Evolutionary conservation across 805 yeast genomes (phyloP), one percentile per base, ranked within the genome.

Genomic region (Naumovozyma baii): DNA sequence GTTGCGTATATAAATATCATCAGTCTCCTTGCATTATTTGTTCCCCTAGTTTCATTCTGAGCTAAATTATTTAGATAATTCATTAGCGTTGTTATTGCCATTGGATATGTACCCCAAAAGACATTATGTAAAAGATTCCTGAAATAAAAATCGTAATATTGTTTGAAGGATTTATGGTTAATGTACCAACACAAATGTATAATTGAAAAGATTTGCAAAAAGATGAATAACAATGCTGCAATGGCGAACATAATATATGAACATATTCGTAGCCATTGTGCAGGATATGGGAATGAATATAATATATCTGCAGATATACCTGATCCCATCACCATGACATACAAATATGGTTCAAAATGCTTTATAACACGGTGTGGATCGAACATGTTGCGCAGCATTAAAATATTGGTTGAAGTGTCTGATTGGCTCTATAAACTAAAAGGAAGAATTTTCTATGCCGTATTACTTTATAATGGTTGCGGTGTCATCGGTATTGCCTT

Each of bases 261-360:
- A 39, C 77, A 63, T 2, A 69, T 54, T 35, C 61, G 49, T 29
- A 80, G 62, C 85, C 85, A 79, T 12, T 62, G 55, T 0, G 77
- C 70, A 3, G 68, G 70, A 51, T 73, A 81, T 0, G 94, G 85
- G 55, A 80, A 85, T 31, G 65, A 57, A 55, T 75, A 70, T 31
- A 86, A 64, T 4, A 83, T 63, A 22, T 72, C 54, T 4, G 82
- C 64, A 1, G 83, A 64, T 30, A 85, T 81, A 2, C 95, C 94
- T 3, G 80, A 72, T 2, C 94, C 95, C 94, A 86, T 86, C n/a
- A 78, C 71, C 32, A 76, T 67, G 20, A 81, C 80, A 60, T 78
- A 84, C 71, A 78, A 80, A 4, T 67, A 66, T 1, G 83, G 82
- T 29, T 63, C 61, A 47, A 67, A 67, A 15, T 46, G 40, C 5